These are phyloP conservation scores for Sugiyamaella floridensis DNA, from an alignment of 805 yeast genomes.

Conservation along the genomic window DNA sequence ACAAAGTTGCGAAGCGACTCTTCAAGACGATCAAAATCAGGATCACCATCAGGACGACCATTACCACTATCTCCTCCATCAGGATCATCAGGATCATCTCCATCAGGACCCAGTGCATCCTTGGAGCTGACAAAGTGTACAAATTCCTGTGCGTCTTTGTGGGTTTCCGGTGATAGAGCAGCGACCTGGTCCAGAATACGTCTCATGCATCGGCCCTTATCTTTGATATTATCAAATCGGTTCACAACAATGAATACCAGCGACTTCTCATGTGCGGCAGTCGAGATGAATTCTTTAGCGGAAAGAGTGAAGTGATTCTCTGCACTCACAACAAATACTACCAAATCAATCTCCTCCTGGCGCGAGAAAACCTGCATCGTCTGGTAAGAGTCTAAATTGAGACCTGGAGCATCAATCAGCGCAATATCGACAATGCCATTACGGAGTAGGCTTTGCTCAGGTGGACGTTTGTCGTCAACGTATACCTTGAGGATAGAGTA, in stretches of 20 bases:
- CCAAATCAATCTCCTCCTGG: slow-evolving; percentile 94
- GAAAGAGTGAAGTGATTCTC: slow-evolving; percentile 93
- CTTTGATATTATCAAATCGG: slow-evolving; percentile 77
- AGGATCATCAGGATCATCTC: slow-evolving; percentile 27
- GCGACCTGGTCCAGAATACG: slow-evolving; percentile 81
- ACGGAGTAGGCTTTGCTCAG: slow-evolving; percentile 61
- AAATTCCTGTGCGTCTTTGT: slow-evolving; percentile 80
- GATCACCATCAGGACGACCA: slow-evolving; percentile 22
- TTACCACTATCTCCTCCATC: slow-evolving; percentile 17
- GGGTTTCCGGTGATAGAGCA: slow-evolving; percentile 80
- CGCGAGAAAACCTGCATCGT: slow-evolving; percentile 93
- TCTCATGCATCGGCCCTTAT: slow-evolving; percentile 70
- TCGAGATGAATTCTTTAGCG: slow-evolving; percentile 86
- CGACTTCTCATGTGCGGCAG: slow-evolving; percentile 86
- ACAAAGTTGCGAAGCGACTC: slow-evolving; percentile 79
- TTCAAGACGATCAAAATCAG: slow-evolving; percentile 69
- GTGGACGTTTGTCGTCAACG: slow-evolving; percentile 63
- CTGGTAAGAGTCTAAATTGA: slow-evolving; percentile 86
- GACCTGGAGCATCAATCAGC: slow-evolving; percentile 94
- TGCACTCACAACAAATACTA: slow-evolving; percentile 92
- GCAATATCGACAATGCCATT: slow-evolving; percentile 92
- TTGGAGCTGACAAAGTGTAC: slow-evolving; percentile 84
- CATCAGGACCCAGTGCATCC: slow-evolving; percentile 32
- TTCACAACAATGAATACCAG: slow-evolving; percentile 91
- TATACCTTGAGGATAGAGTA: slow-evolving; percentile 74